Evolutionary conservation across 306 rosid species (phyloP), one percentile per base, ranked within the genome.

Genomic region (Begonia masoniana): DNA sequence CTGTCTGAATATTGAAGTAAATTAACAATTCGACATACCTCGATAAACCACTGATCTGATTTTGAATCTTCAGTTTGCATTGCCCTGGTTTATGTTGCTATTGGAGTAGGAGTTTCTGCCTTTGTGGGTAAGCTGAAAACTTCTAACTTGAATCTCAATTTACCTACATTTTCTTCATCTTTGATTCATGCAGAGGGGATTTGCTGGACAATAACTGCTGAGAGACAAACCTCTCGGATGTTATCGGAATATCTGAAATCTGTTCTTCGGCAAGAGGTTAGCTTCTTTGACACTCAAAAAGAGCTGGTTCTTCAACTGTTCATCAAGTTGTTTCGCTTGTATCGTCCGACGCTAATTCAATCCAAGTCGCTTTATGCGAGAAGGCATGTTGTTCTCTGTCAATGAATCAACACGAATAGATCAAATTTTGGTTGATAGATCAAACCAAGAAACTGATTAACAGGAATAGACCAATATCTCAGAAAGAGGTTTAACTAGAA

Each of bases 121-220:
- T 89, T 89, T 71, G 73, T 89, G 47, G 95, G 97, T 85, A 73
- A 57, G 75, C 62, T 31, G 48, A 10, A 45, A 45, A 7, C 48
- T 45, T 45, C 1, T 10, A 45, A 45, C 48, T 13, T 45, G 13
- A 1, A 10, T 45, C 13, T 45, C 48, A 45, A 49, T 52, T 63
- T 60, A 49, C 52, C 47, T 60, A 21, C 48, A 26, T 26, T 4
- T 26, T 26, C 7, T 26, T 26, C 7, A 4, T 4, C 7, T 6
- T 26, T 26, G 5, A 26, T 26, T 26, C 36, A 26, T 72, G 71
- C 93, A 89, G 94, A 85, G 70, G 95, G 87, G 57, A 35, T 78
- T 54, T 89, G 97, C 61, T 82, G 97, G 94, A 60, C 94, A 60
- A 75, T 94, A 71, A 89, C 94, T 13, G 85, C 95, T 0, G 87